These are phyloP conservation scores for Ophiostoma piceae DNA, from an alignment of 2,329 filamentous ascomycete genomes.

Conservation along the genomic window DNA sequence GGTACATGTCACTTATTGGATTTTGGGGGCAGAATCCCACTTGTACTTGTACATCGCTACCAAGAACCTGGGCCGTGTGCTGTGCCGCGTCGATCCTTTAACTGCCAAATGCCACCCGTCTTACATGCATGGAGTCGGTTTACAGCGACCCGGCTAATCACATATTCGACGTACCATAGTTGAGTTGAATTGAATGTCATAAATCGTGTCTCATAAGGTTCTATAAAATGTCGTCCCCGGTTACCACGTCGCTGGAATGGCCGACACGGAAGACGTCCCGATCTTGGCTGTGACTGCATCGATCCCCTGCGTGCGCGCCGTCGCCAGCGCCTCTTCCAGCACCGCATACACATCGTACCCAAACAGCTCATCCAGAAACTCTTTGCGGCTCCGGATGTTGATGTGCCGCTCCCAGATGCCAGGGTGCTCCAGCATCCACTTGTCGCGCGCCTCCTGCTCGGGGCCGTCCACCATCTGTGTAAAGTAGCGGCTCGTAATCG, in stretches of 20 bases:
- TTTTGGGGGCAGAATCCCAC: not conserved
- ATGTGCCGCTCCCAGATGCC: constrained; percentile 21
- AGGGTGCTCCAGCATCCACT: constrained; percentile 24
- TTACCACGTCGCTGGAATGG: not conserved
- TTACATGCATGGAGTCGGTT: not conserved
- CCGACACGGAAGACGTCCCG: constrained; percentile 14
- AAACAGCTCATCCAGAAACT: constrained; percentile 25
- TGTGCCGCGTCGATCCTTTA: not conserved
- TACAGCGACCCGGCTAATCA: too few species aligned
- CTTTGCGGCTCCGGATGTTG: constrained; percentile 25
- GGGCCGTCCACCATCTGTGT: constrained; percentile 23
- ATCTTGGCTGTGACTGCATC: constrained; percentile 5
- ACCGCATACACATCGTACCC: constrained; percentile 21
- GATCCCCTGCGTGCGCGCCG: constrained; percentile 4
- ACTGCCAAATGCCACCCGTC: not conserved
- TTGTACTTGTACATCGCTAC: not conserved
- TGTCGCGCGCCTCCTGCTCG: constrained; percentile 23
- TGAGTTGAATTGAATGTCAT: not conserved
- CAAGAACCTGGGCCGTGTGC: not conserved
- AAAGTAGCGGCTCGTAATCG: constrained; percentile 20
- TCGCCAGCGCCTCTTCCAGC: constrained; percentile 18
- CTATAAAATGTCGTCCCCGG: not conserved
- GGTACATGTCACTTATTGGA: not conserved
- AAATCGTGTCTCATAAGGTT: not conserved
- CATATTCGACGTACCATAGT: too few species aligned